Conservation (phyloP, 768 basidiomycete species). For the Boletus eberwhitei region DNA sequence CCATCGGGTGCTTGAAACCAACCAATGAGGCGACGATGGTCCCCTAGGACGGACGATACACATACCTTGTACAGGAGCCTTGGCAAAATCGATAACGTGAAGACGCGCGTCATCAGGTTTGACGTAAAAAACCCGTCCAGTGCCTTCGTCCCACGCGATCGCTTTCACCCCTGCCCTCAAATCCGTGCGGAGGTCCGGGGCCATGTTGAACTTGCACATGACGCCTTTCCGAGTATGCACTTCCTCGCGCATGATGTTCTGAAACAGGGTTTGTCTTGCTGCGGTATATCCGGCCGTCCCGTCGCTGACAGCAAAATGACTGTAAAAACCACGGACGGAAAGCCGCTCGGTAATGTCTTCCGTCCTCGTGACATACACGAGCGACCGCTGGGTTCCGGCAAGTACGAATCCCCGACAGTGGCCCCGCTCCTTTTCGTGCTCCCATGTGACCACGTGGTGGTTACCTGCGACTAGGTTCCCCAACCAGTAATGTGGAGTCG, state of each 20-base stretch:
- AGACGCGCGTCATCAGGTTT: slow-evolving; percentile 39
- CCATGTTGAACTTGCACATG: slow-evolving; percentile 27
- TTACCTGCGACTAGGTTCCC: slow-evolving; percentile 24
- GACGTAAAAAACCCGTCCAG: slow-evolving; percentile 56
- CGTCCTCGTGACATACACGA: slow-evolving; percentile 28
- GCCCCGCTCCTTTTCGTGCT: slow-evolving; percentile 20
- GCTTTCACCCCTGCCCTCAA: slow-evolving; percentile 38
- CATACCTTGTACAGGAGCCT: slow-evolving; percentile 34
- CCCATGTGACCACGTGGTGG: slow-evolving; percentile 27
- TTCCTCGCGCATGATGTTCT: slow-evolving; percentile 21
- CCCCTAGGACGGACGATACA: background rate
- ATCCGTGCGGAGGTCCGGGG: slow-evolving; percentile 15
- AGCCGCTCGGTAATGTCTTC: slow-evolving; percentile 27
- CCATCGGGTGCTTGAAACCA: slow-evolving; percentile 30
- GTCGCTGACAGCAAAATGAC: slow-evolving; percentile 37
- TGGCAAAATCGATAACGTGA: slow-evolving; percentile 48
- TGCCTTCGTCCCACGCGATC: slow-evolving; percentile 64
- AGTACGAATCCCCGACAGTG: slow-evolving; percentile 31
- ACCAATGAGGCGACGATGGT: slow-evolving; percentile 27
- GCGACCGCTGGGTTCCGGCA: slow-evolving; percentile 32
- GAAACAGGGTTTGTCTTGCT: slow-evolving; percentile 17
- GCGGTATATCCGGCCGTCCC: slow-evolving; percentile 23
- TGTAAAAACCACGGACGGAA: slow-evolving; percentile 31
- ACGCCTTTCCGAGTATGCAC: slow-evolving; percentile 14
- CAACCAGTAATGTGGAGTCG: slow-evolving; percentile 29